Conservation (phyloP, 108 stramenopile genomes). For the Cyclotella kingstonii region DNA sequence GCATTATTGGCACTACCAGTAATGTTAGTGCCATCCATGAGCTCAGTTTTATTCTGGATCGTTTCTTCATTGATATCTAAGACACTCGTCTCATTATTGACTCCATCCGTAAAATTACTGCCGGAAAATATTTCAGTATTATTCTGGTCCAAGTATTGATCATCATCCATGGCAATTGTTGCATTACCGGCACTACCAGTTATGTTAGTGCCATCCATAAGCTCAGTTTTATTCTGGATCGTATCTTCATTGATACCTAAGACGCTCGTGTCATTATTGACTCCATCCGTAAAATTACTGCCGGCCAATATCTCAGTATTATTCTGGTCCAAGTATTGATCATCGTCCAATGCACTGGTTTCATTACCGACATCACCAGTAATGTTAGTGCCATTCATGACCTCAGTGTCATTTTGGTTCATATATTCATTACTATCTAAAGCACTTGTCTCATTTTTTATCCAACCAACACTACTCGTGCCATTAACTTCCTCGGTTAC, state of each 20-base stretch:
- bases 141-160: not conserved
- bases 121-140: too few relatives aligned
- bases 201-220: not conserved
- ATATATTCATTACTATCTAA: too few relatives aligned
- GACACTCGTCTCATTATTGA: not conserved
- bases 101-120: too few relatives aligned
- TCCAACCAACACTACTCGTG: not conserved
- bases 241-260: not conserved
- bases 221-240: not conserved
- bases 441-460: conserved; percentile 1
- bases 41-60: not conserved
- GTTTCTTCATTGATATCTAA: not conserved
- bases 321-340: not conserved
- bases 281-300: too few relatives aligned
- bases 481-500: not conserved
- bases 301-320: too few relatives aligned
- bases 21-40: not conserved
- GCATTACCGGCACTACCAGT: not conserved
- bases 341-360: not conserved
- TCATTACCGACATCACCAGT: not conserved
- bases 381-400: not conserved
- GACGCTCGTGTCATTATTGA: not conserved
- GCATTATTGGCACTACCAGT: not conserved
- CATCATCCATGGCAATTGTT: not conserved
- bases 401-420: not conserved